Evolutionary conservation across 192 early-diverging fungal genomes (phyloP).

Genomic region (Dissophora ornata): DNA sequence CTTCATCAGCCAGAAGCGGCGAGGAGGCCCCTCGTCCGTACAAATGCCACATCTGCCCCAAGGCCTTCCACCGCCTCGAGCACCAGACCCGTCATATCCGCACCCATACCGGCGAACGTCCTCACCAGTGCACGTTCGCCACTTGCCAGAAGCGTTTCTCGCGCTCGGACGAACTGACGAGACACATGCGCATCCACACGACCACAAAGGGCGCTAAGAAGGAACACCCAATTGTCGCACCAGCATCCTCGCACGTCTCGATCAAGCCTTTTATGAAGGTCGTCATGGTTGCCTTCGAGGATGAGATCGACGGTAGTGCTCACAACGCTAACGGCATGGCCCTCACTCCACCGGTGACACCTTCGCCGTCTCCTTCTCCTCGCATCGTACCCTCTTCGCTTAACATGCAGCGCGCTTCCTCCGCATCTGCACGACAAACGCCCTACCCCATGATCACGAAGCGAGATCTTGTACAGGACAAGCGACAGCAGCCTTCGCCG

Average conservation of each 20-base stretch:
- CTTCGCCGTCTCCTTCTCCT: slow-evolving; percentile 18
- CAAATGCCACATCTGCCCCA: slow-evolving; percentile 70
- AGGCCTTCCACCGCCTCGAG: slow-evolving; percentile 83
- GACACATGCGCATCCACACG: slow-evolving; percentile 66
- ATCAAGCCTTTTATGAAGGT: slow-evolving; percentile 44
- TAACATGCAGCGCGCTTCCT: not conserved
- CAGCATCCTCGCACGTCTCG: slow-evolving; percentile 4
- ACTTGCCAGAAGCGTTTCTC: slow-evolving; percentile 86
- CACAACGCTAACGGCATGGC: not conserved
- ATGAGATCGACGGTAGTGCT: not conserved
- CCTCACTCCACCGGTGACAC: not conserved
- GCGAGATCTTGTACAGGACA: not conserved
- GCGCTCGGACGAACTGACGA: slow-evolving; percentile 81
- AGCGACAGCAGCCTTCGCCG: slow-evolving; percentile 17
- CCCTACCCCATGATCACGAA: slow-evolving; percentile 22
- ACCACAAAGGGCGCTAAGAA: slow-evolving; percentile 42
- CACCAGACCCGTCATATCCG: slow-evolving; percentile 89
- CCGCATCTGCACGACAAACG: not conserved
- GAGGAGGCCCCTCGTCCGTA: slow-evolving; percentile 71
- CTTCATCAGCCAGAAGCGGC: slow-evolving; percentile 42
- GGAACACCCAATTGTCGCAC: slow-evolving; percentile 20
- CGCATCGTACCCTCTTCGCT: not conserved
- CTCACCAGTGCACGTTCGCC: slow-evolving; percentile 77
- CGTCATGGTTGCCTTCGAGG: slow-evolving; percentile 4
- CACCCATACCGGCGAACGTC: slow-evolving; percentile 89